A percentile compares a stretch with the other conserved stretches of the same genome.
phyloP scores from a whole-genome alignment of 2,329 filamentous ascomycete genomes.

The Penicillium sp. region DNA sequence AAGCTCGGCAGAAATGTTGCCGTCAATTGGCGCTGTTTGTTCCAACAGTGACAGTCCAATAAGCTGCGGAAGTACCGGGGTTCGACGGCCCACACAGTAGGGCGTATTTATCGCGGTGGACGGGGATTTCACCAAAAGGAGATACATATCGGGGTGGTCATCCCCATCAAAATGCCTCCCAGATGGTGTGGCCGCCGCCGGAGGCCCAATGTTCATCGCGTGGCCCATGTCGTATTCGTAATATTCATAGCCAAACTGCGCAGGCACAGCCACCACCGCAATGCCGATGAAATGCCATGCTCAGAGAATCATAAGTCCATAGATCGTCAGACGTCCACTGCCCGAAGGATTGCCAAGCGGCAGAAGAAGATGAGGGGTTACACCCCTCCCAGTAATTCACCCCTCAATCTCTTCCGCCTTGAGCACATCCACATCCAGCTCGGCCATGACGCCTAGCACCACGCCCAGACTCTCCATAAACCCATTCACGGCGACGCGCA shows the following conservation, averaged over 20 bases:
- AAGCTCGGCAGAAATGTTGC: background rate
- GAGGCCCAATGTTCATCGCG: background rate
- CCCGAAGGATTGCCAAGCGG: background rate
- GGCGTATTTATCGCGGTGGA: background rate
- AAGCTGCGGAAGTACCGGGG: background rate
- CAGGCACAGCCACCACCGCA: background rate
- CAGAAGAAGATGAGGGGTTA: background rate
- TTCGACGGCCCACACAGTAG: background rate
- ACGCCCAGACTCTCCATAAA: conserved; percentile 90
- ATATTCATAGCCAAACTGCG: background rate
- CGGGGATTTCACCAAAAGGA: background rate
- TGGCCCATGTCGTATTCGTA: background rate
- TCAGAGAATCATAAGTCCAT: background rate
- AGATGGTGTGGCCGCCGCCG: background rate
- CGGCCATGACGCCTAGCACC: conserved; percentile 85
- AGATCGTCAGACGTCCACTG: background rate
- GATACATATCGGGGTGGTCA: background rate
- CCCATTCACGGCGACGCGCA: conserved; percentile 92
- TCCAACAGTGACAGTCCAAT: background rate
- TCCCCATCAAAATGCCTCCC: background rate
- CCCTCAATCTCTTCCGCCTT: conserved; percentile 38
- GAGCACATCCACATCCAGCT: conserved; percentile 82
- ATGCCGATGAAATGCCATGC: background rate
- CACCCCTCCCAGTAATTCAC: conserved; percentile 16
- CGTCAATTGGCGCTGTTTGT: background rate